Conservation (phyloP, 495 filamentous ascomycete species). For the Hypomontagnella submonticulosa region DNA sequence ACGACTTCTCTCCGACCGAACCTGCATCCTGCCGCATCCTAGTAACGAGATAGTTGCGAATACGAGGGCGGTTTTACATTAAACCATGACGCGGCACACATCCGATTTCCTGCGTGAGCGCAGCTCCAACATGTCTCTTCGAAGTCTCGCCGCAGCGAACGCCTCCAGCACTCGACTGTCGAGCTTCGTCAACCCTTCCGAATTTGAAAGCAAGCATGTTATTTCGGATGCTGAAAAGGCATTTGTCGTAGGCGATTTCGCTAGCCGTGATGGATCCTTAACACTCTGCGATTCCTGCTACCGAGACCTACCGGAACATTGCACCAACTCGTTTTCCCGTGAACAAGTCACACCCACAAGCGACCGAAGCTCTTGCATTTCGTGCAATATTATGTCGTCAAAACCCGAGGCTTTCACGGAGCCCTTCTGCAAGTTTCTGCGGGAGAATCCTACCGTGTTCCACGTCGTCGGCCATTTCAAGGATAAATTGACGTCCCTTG, state of each 20-base stretch:
- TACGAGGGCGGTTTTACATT: background rate
- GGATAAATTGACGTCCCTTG: slow-evolving; percentile 72
- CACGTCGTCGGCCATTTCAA: slow-evolving; percentile 84
- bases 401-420: slow-evolving; percentile 74
- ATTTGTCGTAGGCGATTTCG: slow-evolving; percentile 41
- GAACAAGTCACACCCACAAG: slow-evolving; percentile 21
- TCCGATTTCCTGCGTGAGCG: slow-evolving; percentile 54
- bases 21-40: background rate
- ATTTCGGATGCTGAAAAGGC: slow-evolving; percentile 43
- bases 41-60: background rate
- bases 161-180: slow-evolving; percentile 35
- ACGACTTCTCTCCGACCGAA: too few species aligned
- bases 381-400: slow-evolving; percentile 49
- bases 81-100: slow-evolving; percentile 55
- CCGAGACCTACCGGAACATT: slow-evolving; percentile 29
- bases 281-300: slow-evolving; percentile 38
- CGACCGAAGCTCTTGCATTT: slow-evolving; percentile 29
- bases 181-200: slow-evolving; percentile 48
- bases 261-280: slow-evolving; percentile 34
- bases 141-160: slow-evolving; percentile 36
- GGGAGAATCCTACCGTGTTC: slow-evolving; percentile 90
- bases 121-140: slow-evolving; percentile 55
- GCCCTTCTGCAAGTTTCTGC: slow-evolving; percentile 90
- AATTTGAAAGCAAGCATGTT: slow-evolving; percentile 36
- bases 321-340: slow-evolving; percentile 24